Evolutionary conservation across 108 stramenopile species (phyloP).

Genomic region (Pelagomonas calceolata): DNA sequence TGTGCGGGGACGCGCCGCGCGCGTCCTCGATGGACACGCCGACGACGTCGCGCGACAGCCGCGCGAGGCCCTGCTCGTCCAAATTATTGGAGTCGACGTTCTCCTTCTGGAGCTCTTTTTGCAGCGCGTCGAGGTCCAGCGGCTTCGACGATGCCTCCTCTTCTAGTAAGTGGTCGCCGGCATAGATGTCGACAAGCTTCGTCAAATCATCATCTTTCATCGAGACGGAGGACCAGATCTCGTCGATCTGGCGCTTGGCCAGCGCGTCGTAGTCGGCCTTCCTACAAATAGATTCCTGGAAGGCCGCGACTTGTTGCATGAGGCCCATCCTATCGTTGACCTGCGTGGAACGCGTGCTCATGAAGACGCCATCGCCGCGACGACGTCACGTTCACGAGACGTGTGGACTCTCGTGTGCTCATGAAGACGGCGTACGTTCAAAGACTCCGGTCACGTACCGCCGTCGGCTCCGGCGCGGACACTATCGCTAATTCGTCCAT

Average conservation of each 20-base stretch:
- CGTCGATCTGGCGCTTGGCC: not conserved
- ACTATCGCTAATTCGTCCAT: slow-evolving; percentile 66
- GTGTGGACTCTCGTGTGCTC: too few relatives aligned
- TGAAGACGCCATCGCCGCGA: too few relatives aligned
- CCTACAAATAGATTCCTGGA: slow-evolving; percentile 8
- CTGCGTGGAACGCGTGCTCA: too few relatives aligned
- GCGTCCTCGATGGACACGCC: too few relatives aligned
- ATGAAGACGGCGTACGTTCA: too few relatives aligned
- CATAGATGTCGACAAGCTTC: not conserved
- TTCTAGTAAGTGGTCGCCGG: not conserved
- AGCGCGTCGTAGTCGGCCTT: not conserved
- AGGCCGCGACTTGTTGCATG: slow-evolving; percentile 23
- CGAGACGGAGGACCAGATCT: not conserved
- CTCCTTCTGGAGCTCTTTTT: too few relatives aligned
- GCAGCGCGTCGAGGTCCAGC: not conserved
- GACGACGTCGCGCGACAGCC: too few relatives aligned
- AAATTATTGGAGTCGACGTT: too few relatives aligned
- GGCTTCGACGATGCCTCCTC: not conserved
- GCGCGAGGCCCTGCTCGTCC: too few relatives aligned
- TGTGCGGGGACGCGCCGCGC: too few relatives aligned
- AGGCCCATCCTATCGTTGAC: slow-evolving; percentile 5
- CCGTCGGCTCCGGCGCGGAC: slow-evolving; percentile 45
- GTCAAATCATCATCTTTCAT: not conserved
- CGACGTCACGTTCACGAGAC: too few relatives aligned
- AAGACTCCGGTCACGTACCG: too few relatives aligned